Conservation (phyloP, 139 green algal species). For the Microglena sp. region DNA sequence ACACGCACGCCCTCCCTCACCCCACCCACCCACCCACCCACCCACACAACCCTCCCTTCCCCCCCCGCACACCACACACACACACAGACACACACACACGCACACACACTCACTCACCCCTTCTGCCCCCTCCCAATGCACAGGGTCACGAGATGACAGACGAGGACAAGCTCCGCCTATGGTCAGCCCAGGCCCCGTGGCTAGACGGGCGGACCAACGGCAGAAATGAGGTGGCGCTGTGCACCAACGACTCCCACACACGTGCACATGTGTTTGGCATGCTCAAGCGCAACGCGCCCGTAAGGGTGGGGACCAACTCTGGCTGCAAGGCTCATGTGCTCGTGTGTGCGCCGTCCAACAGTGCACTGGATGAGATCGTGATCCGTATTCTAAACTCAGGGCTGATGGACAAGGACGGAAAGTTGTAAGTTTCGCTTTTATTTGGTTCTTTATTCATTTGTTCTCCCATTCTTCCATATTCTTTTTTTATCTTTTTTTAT, state of each 20-base stretch:
- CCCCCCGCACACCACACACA: no score
- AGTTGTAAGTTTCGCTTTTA: conserved; percentile 11
- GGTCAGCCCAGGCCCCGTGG: conserved; percentile 29
- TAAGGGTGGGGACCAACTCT: conserved; percentile 18
- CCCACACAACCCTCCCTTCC: no score
- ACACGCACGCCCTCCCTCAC: no score
- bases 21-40: no score
- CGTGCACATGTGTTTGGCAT: conserved; percentile 26
- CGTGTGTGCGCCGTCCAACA: conserved; percentile 88
- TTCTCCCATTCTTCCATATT: not conserved
- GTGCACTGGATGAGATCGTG: conserved; percentile 82
- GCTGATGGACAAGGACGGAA: conserved; percentile 51
- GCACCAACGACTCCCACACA: not conserved
- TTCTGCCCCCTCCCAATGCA: not conserved
- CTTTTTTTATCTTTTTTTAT: not conserved
- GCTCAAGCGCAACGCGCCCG: conserved; percentile 10
- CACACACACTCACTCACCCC: not conserved
- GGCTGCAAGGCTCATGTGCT: conserved; percentile 60
- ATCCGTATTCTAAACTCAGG: conserved; percentile 37
- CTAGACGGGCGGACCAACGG: conserved; percentile 11
- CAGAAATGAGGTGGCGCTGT: not conserved
- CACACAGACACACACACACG: not conserved
- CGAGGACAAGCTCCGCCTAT: conserved; percentile 13
- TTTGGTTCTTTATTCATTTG: not conserved
- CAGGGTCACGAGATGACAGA: no score